Evolutionary conservation across 768 basidiomycete genomes (phyloP).

Genomic region (Ramaria rubella): DNA sequence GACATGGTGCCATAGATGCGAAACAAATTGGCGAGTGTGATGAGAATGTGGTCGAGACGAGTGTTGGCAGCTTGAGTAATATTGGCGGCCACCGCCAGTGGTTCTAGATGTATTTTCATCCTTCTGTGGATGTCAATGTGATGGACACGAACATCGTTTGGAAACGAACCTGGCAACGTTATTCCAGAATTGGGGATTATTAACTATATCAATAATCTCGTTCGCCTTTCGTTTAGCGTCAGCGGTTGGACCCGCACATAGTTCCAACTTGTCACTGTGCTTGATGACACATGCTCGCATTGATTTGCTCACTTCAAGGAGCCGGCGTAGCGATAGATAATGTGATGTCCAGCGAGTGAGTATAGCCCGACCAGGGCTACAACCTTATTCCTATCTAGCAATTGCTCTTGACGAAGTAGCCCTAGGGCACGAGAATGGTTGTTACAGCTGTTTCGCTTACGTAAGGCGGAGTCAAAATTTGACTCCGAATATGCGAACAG

Average conservation of each 20-base stretch:
- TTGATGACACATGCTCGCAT: constrained; percentile 14
- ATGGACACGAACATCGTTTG: no score
- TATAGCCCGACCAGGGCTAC: constrained; percentile 26
- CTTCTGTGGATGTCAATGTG: constrained; percentile 11
- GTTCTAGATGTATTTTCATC: constrained; percentile 22
- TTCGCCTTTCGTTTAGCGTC: neutral
- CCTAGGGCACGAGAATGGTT: constrained; percentile 24
- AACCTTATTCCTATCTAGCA: neutral
- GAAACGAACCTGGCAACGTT: constrained; percentile 1
- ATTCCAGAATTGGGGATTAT: neutral
- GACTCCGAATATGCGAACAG: no score
- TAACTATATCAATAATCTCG: neutral
- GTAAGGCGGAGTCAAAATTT: no score
- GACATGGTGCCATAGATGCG: neutral
- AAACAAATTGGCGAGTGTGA: constrained; percentile 28
- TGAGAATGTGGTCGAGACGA: constrained; percentile 29
- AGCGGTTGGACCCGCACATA: neutral
- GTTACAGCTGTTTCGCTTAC: neutral
- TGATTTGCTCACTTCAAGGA: constrained; percentile 19
- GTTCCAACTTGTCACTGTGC: constrained; percentile 14
- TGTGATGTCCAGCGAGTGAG: constrained; percentile 30
- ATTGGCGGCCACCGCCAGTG: constrained; percentile 34
- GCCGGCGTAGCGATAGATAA: constrained; percentile 18
- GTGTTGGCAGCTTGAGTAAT: constrained; percentile 24
- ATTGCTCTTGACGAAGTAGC: constrained; percentile 24